Evolutionary conservation across 306 rosid species (phyloP).

Genomic region (Sesbania bispinosa): DNA sequence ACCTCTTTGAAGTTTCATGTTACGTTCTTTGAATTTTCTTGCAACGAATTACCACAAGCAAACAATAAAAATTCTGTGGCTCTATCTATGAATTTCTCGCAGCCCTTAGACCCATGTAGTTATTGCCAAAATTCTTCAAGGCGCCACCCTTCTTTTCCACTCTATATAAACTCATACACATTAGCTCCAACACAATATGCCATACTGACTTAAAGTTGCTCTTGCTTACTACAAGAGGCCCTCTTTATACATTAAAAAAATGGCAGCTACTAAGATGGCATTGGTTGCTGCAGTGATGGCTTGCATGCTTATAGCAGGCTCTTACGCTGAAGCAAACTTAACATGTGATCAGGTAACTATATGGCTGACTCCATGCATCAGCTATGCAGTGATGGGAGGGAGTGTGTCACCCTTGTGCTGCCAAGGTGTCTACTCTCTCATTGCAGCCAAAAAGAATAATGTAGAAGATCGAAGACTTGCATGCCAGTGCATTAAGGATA

Average conservation of each 20-base stretch:
- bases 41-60: not conserved
- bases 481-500: slow-evolving; percentile 51
- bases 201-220: no score
- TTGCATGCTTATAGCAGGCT: slow-evolving; percentile 25
- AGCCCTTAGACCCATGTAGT: not conserved
- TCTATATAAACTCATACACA: slow-evolving; percentile 23
- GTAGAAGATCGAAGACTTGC: slow-evolving; percentile 42
- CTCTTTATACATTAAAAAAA: no score
- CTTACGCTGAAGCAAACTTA: slow-evolving; percentile 19
- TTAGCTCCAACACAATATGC: not conserved
- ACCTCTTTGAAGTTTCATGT: not conserved
- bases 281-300: slow-evolving; percentile 15
- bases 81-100: not conserved
- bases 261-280: slow-evolving; percentile 14
- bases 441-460: slow-evolving; percentile 38
- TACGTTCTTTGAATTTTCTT: slow-evolving; percentile 6
- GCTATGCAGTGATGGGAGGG: slow-evolving; percentile 58
- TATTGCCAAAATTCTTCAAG: not conserved
- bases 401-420: slow-evolving; percentile 48
- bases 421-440: slow-evolving; percentile 42
- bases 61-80: not conserved
- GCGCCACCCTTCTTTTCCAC: not conserved
- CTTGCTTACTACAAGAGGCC: no score
- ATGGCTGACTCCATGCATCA: slow-evolving; percentile 57
- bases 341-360: slow-evolving; percentile 45